Base-by-base conservation (phyloP, 441 rosid genomes). In the Brassica hybrid region DNA sequence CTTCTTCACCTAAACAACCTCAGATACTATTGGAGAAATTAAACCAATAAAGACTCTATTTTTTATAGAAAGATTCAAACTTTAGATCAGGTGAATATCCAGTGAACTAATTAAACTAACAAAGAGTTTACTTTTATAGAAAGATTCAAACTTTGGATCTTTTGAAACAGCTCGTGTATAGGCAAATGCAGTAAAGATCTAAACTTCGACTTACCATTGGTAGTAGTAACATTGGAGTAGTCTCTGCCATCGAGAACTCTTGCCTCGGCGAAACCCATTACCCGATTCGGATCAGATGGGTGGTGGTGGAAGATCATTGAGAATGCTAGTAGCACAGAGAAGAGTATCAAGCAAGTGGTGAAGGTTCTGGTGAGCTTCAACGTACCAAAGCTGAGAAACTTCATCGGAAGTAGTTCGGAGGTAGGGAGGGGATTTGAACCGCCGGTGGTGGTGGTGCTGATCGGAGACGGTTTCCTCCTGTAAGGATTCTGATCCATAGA, bases 181-280 rank as follows among this genome's bases (percentile, higher is more conserved):
- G 5, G 54, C 6, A n/a, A 45, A 69, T 62, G 69, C 67, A 43
- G n/a, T 25, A 30, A 14, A 77, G 68, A 32, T 63, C 67, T 63
- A 34, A 57, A 73, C 74, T 32, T 67, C 52, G 52, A 3, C 21
- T 78, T 62, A 62, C 76, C 67, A 17, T 32, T 41, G 3, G 65
- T 70, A n/a, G 85, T 43, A 76, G 85, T 69, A 73, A 45, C 62
- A 73, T 87, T 86, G 56, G 57, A 59, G 32, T 8, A 79, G 43
- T 59, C 70, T 14, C 43, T 56, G 3, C 14, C 32, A 1, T 81
- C 89, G 38, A 90, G 78, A 67, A 79, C 82, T 82, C 96, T 81
- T 34, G 94, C 94, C 8, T 88, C 86, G 3, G 94, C 90, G 77
- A 91, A 89, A 56, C 93, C 86, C 48, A 69, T 48, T 5, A 52